These are phyloP conservation scores for Taphrina flavorubra DNA, from an alignment of 1,139 yeast species.

Conservation along the genomic window DNA sequence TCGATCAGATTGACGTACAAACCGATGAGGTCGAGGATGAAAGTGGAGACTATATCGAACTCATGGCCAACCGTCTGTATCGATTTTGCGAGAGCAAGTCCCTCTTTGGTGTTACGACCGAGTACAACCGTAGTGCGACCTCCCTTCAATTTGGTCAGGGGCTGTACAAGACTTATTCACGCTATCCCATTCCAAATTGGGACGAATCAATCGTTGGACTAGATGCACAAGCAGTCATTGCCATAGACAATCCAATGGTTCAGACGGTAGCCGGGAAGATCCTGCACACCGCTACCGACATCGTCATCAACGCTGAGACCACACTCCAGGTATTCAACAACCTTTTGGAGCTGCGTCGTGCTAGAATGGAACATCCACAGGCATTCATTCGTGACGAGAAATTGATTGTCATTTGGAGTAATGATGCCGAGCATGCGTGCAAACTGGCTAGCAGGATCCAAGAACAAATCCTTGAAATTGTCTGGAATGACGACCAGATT, in stretches of 20 bases:
- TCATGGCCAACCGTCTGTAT: constrained; percentile 25
- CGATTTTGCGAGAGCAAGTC: constrained; percentile 22
- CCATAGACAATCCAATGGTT: constrained; percentile 23
- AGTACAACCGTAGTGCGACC: constrained; percentile 18
- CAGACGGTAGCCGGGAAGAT: constrained; percentile 23
- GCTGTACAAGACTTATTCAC: constrained; percentile 15
- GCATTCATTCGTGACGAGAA: constrained; percentile 44
- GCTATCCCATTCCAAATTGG: constrained; percentile 25
- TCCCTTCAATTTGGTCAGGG: constrained; percentile 18
- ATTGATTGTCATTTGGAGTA: constrained; percentile 43
- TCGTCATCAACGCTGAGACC: constrained; percentile 16
- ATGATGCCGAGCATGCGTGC: constrained; percentile 41
- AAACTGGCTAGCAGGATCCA: constrained; percentile 35
- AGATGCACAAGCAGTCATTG: constrained; percentile 25
- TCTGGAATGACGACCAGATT: constrained; percentile 29
- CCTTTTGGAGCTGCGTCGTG: constrained; percentile 23
- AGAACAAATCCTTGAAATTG: constrained; percentile 21
- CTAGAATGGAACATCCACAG: constrained; percentile 43
- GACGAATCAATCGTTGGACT: constrained; percentile 20
- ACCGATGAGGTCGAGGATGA: constrained; percentile 23
- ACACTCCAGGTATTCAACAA: constrained; percentile 30
- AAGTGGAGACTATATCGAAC: constrained; percentile 27
- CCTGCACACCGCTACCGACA: constrained; percentile 15
- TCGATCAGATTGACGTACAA: constrained; percentile 10
- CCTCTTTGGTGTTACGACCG: constrained; percentile 7